Base-by-base conservation (phyloP, 2,329 filamentous ascomycete species). In the Neoascochyta sp. region DNA sequence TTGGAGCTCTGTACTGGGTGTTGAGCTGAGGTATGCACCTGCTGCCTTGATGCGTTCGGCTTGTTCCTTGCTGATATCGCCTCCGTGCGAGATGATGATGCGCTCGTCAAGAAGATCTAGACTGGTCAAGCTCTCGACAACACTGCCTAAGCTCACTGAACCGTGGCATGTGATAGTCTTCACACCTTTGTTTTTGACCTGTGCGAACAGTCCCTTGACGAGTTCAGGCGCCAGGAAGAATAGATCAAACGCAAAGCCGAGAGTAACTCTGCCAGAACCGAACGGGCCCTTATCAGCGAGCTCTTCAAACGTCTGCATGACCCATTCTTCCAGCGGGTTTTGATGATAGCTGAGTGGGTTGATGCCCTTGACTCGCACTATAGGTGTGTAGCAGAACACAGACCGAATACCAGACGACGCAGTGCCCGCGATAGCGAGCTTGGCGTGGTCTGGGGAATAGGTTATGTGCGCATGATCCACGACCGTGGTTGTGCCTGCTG, bases 381-480 rank as follows among this genome's bases (percentile, higher is more conserved):
- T 59, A 2, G 64, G 63, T 7, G 55, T 58, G 36, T 55, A 55
- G 33, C 50, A 65, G 47, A 66, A 73, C 5, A 71, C 50, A 6
- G 67, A 65, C 4, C 71, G 63, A 11, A 74, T 62, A 3, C 70
- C 70, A 1, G 69, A 68, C 7, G 65, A 52, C 3, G 61, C 45
- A 4, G 66, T 63, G 14, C 63, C 68, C 9, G 64, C 56, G 18
- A 70, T 52, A 16, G 60, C 63, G n/a, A 56, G 35, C 16, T 36
- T 42, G 9, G 32, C 41, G 17, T 51, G 42, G 3, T 47, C 39
- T 0, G 50, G 43, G 5, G 51, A 50, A 50, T 45, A 73, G 0
- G 63, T 73, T 16, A 71, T 62, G 19, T 73, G 70, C 1, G 73
- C 73, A 27, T 76, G 72, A 32, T 77, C 73, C 0, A 77, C 61